phyloP scores from a whole-genome alignment of 148 eudicot genomes.

The Pouteria glomerata region DNA sequence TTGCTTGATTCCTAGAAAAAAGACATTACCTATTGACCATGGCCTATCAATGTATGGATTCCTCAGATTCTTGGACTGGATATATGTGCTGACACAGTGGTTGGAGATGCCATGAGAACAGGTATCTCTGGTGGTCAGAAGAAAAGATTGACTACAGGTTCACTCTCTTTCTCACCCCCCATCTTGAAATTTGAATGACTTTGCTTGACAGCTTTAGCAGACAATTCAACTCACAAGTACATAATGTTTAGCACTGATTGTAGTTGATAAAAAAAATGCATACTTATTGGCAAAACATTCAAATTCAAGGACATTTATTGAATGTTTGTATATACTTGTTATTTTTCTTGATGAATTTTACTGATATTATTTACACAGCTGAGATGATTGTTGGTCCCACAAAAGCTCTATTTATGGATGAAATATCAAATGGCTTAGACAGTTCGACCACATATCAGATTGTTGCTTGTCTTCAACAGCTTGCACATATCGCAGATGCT shows the following conservation, averaged over 20 bases:
- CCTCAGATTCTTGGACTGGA: conserved; percentile 78
- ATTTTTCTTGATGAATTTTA: not conserved
- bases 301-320: not conserved
- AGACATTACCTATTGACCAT: no score
- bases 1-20: not conserved
- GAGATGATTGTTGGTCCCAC: conserved; percentile 91
- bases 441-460: conserved; percentile 86
- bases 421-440: conserved; percentile 89
- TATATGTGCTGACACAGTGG: conserved; percentile 60
- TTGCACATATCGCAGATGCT: conserved; percentile 64
- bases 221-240: not conserved
- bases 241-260: not conserved
- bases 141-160: conserved; percentile 79
- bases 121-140: conserved; percentile 89
- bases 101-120: conserved; percentile 80
- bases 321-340: not conserved
- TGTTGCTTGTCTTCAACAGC: conserved; percentile 58
- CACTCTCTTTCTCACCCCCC: not conserved
- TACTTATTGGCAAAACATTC: not conserved
- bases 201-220: conserved; percentile 1
- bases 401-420: conserved; percentile 76
- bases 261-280: not conserved
- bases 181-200: not conserved
- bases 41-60: not conserved
- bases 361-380: conserved; percentile 29